These are phyloP conservation scores for Neopestalotiopsis sp. DNA, from an alignment of 2,329 filamentous ascomycete species.

Conservation along the genomic window DNA sequence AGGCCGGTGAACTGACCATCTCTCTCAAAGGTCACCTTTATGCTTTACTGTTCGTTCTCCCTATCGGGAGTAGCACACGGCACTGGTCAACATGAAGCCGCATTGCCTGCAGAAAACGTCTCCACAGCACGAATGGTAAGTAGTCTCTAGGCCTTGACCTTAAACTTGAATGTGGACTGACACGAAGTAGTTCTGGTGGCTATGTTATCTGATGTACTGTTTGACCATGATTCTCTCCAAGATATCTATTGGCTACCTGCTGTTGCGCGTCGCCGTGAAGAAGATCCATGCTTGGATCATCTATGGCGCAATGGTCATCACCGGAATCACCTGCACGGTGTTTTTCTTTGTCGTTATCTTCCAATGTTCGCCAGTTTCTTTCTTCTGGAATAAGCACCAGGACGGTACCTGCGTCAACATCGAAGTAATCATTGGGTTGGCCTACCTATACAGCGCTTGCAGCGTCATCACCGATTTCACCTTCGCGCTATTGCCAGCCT, in stretches of 20 bases:
- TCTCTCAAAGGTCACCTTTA: neutral
- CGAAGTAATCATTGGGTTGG: constrained; percentile 46
- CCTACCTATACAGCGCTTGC: constrained; percentile 49
- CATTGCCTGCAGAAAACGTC: neutral
- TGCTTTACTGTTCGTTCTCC: constrained; percentile 15
- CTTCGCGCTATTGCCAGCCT: constrained; percentile 51
- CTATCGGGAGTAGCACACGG: constrained; percentile 17
- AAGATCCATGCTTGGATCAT: constrained; percentile 25
- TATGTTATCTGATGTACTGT: constrained; percentile 24
- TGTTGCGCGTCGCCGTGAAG: constrained; percentile 25
- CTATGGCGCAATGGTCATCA: constrained; percentile 23
- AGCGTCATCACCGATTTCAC: constrained; percentile 55
- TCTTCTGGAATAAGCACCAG: constrained; percentile 25
- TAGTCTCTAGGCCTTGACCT: neutral
- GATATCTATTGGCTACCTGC: constrained; percentile 25
- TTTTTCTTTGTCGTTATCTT: constrained; percentile 29
- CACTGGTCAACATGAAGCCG: constrained; percentile 17
- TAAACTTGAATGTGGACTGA: neutral
- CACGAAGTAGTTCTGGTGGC: constrained; percentile 19
- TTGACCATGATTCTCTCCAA: constrained; percentile 27
- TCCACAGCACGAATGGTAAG: constrained; percentile 9
- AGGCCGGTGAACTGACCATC: neutral
- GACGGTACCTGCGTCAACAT: constrained; percentile 30
- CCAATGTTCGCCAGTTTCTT: constrained; percentile 25
- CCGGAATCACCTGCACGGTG: constrained; percentile 22